Base-by-base conservation (phyloP, 805 yeast genomes). In the Blastobotrys robertii region DNA sequence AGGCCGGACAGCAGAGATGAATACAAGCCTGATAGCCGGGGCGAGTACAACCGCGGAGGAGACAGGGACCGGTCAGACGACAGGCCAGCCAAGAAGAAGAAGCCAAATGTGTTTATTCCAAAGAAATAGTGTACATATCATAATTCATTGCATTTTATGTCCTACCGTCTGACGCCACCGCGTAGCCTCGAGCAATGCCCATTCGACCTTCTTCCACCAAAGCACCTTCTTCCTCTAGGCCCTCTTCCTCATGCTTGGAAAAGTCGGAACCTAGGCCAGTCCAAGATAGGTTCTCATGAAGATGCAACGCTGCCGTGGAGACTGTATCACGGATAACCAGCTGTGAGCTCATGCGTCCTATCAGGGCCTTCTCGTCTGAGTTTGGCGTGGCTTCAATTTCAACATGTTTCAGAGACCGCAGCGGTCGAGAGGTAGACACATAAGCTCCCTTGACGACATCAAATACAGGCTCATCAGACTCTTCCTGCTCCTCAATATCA, bases 101-200 rank as follows among this genome's bases (percentile, higher is more conserved):
- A 19, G 25, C 25, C 25, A 6, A 19, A 19, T 19, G 25, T 19
- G 25, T 19, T 19, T 19, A 19, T 19, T 19, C 25, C 25, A 6
- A 19, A 19, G 6, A 19, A 19, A 6, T 19, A 19, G 6, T 19
- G 6, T 19, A 6, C 6, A 19, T 6, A 19, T 19, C 25, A 19
- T 19, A 19, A 19, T 19, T 19, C 25, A 19, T 19, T 19, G 25
- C 25, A 19, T 16, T 13, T 30, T 16, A 38, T 13, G 34, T 31
- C n/a, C 35, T 30, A n/a, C 30, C 30, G n/a, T 34, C 37, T 2
- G 45, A 50, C 3, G 40, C 44, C 7, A 50, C 54, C 5, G 39
- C 31, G 54, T 90, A 92, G 2, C 92, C 94, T 51, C 97, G 70
- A 2, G 98, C 98, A 44, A 90, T 76, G 33, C 98, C 98, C 2